Base-by-base conservation (phyloP, 495 filamentous ascomycete genomes). In the Ascodesmis nigricans region DNA sequence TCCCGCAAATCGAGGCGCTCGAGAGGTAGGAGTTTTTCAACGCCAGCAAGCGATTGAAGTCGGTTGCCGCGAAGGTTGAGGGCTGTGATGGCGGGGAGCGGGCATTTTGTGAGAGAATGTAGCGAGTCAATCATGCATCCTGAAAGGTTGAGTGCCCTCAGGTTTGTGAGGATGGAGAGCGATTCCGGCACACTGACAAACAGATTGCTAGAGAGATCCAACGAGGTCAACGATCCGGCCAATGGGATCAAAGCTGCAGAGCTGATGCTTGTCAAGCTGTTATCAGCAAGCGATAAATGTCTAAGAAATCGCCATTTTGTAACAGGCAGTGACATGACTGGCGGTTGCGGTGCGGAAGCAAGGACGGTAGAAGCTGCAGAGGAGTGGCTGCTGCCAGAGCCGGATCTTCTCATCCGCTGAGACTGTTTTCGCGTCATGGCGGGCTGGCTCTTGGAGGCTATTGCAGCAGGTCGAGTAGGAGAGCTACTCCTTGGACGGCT, bases 41-140 rank as follows among this genome's bases (percentile, higher is more conserved):
- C 73, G 2, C 87, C 87, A 11, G 80, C 80, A 31, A 97, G 66
- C 4, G 83, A 92, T 20, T 67, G 64, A 35, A 97, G 66, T 22
- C 82, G 76, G 53, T 97, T 97, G 14, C 67, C 73, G 28, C 87
- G 73, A 28, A 97, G 67, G 49, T 95, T 95, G 42, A 97, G 64
- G 14, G 80, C 80, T 3, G 75, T 84, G 41, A 95, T 92, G 30
- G 87, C 84, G 10, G 87, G 83, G 2, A 97, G 64, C 20, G 87
- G 84, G 51, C 74, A 82, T 36, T 77, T 68, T 1, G 71, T 69
- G 11, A 97, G 60, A 3, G 83, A 91, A 44, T 90, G 81, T 37
- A 97, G 59, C 21, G 81, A 90, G 35, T 87, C 79, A 31, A 97
- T 91, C 84, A 95, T 92, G 63, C 87, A 93, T 47, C 81, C 72